Evolutionary conservation across 2,329 filamentous ascomycete species (phyloP), one percentile per base, ranked within the genome.

Genomic region (Calonectria honghensis): DNA sequence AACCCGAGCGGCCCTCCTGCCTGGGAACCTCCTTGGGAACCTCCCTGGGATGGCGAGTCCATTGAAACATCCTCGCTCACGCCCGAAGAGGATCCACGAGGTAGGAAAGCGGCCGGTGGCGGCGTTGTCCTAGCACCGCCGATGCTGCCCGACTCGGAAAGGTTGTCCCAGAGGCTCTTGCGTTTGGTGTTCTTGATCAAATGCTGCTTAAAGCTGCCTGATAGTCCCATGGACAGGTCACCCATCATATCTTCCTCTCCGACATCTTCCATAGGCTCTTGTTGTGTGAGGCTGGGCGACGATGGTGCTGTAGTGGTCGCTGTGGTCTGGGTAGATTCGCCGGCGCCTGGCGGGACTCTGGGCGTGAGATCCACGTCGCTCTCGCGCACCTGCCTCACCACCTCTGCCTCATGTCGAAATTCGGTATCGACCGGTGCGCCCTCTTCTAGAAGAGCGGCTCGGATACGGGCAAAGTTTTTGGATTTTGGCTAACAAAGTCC

Each of bases 351-450:
- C 61, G 83, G 75, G 70, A 87, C 81, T 79, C 83, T 83, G 73
- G 84, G 87, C 72, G 91, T 90, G 18, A 92, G 86, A 64, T 92
- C 91, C 76, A 93, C 90, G 81, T 98, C 96, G 79, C 94, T 96
- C 84, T 98, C 97, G 52, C 96, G 94, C 35, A 98, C 96, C 85
- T 98, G 97, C 66, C 95, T 94, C 76, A 99, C 95, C 6, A 98
- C 97, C 85, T 98, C 96, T 48, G 96, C 96, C 87, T 99, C 97
- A 50, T 96, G 93, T 68, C 94, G 93, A 72, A 95, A 93, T 84
- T 99, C 97, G 52, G 94, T 94, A 80, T 99, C 97, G 13, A 98
- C 89, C 0, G 97, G 97, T 0, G 96, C 92, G 20, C 92, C 91
- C 86, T 99, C 97, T 86, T 99, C 97, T 72, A 95, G 90, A 0